phyloP scores from a whole-genome alignment of 2,329 filamentous ascomycete genomes.

The Amauroascus verrucosus region DNA sequence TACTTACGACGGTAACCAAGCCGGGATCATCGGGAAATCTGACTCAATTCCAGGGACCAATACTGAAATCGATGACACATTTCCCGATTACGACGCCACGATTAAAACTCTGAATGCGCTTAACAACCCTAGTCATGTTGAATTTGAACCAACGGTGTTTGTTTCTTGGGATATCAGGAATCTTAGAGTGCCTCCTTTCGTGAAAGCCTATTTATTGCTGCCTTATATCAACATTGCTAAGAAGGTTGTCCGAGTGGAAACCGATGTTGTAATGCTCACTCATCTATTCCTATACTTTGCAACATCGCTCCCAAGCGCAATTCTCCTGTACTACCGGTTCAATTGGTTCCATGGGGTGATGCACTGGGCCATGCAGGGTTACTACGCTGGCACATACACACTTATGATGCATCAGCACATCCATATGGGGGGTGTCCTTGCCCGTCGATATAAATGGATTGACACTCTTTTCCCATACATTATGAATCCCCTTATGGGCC shows the following conservation, averaged over 20 bases:
- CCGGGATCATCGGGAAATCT: not conserved
- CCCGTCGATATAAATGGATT: slow-evolving; percentile 45
- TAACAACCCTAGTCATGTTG: slow-evolving; percentile 40
- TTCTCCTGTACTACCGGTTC: slow-evolving; percentile 56
- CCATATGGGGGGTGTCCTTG: slow-evolving; percentile 60
- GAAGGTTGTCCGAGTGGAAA: slow-evolving; percentile 51
- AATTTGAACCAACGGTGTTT: slow-evolving; percentile 49
- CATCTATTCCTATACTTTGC: slow-evolving; percentile 62
- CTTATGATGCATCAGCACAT: slow-evolving; percentile 80
- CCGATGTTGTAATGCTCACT: slow-evolving; percentile 68
- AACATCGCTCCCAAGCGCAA: slow-evolving; percentile 59
- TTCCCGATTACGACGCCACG: slow-evolving; percentile 15
- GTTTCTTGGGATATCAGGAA: slow-evolving; percentile 42
- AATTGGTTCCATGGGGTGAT: slow-evolving; percentile 56
- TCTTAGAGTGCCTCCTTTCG: slow-evolving; percentile 29
- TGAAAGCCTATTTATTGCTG: slow-evolving; percentile 45
- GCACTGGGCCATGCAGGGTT: slow-evolving; percentile 56
- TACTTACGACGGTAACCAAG: not conserved
- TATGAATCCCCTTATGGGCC: slow-evolving; percentile 65
- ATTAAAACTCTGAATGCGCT: slow-evolving; percentile 40
- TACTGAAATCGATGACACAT: not conserved
- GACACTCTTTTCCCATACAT: slow-evolving; percentile 63
- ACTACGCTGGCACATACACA: slow-evolving; percentile 63
- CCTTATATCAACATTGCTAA: slow-evolving; percentile 51
- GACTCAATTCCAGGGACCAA: not conserved